These are phyloP conservation scores for Emergomyces pasteurianus DNA, from an alignment of 2,329 filamentous ascomycete genomes.

Conservation along the genomic window DNA sequence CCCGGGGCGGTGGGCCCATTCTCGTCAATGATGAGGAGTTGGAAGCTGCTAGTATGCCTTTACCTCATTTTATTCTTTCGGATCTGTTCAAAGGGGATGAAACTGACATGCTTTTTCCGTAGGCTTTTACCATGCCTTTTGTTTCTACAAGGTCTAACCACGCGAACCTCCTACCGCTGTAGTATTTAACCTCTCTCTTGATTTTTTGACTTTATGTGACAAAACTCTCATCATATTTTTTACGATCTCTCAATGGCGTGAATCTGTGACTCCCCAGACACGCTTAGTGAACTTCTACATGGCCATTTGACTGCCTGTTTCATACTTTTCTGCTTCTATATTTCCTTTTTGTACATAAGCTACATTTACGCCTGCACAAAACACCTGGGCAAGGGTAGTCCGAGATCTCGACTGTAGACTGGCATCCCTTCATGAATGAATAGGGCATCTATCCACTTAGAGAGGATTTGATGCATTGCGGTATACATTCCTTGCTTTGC, in stretches of 20 bases:
- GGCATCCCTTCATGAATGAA: neutral
- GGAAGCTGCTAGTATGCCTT: constrained; percentile 63
- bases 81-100: neutral
- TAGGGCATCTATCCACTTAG: neutral
- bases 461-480: neutral
- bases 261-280: neutral
- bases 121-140: constrained; percentile 84
- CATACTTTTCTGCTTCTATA: neutral
- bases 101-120: constrained; percentile 1
- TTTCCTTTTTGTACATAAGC: neutral
- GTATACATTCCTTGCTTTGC: neutral
- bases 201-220: neutral
- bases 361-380: neutral
- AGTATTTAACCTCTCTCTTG: neutral
- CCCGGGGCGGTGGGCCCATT: constrained; percentile 52
- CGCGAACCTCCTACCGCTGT: neutral
- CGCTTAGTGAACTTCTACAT: too few species aligned
- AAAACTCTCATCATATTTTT: neutral
- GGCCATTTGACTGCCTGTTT: neutral
- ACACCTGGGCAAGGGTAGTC: neutral
- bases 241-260: too few species aligned
- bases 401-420: neutral
- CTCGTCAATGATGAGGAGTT: constrained; percentile 75
- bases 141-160: constrained; percentile 80
- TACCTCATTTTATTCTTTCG: neutral